Percentiles rank a stretch among this genome's conserved stretches.
These are phyloP conservation scores for Xylaria digitata DNA, from an alignment of 2,329 filamentous ascomycete genomes.

Conservation along the genomic window DNA sequence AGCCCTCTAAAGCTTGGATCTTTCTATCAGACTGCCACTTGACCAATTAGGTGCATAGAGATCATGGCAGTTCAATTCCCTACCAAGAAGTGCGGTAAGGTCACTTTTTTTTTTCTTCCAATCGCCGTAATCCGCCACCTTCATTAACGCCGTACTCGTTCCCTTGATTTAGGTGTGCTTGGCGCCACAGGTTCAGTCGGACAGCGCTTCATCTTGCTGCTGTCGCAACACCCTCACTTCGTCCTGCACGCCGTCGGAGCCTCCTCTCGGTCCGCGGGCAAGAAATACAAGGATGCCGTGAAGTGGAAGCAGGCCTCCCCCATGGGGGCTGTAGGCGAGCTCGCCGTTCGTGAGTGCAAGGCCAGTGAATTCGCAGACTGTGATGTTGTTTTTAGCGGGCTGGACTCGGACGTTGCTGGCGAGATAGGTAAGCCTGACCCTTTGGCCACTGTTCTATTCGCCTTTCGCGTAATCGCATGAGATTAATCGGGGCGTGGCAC, in stretches of 20 bases:
- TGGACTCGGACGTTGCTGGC: constrained; percentile 92
- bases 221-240: constrained; percentile 88
- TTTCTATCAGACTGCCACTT: neutral
- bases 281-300: constrained; percentile 94
- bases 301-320: constrained; percentile 92
- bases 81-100: constrained; percentile 69
- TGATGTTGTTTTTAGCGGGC: constrained; percentile 90
- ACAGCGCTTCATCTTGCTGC: constrained; percentile 92
- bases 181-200: constrained; percentile 95
- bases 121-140: too few relatives aligned
- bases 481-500: neutral
- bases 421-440: constrained; percentile 77
- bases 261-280: constrained; percentile 87
- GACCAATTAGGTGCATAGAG: constrained; percentile 8
- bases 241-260: constrained; percentile 89
- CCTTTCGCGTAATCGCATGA: too few relatives aligned
- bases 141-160: neutral
- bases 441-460: neutral
- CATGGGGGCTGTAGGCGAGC: constrained; percentile 81
- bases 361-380: constrained; percentile 87
- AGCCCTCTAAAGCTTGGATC: neutral
- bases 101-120: constrained; percentile 10
- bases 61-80: constrained; percentile 58
- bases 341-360: constrained; percentile 87
- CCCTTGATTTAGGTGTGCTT: constrained; percentile 70